A percentile compares a stretch with the other conserved stretches of the same genome.
These are phyloP conservation scores for Megacollybia platyphylla DNA, from an alignment of 1,284 basidiomycete species.

Conservation along the genomic window DNA sequence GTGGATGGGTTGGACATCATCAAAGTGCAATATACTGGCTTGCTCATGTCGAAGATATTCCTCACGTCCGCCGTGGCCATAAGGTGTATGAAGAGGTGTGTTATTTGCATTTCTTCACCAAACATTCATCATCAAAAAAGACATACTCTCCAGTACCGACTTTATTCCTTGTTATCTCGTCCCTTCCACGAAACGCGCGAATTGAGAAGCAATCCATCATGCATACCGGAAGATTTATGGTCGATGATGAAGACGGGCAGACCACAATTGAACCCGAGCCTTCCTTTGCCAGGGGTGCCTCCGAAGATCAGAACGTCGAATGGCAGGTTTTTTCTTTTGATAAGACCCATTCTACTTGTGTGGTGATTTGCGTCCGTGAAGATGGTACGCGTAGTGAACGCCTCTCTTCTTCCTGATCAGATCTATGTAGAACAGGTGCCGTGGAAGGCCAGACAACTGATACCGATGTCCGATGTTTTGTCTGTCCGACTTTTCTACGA, in stretches of 20 bases:
- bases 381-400: not conserved
- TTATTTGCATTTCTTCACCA: not conserved
- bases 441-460: slow-evolving; percentile 4
- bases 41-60: slow-evolving; percentile 22
- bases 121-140: not conserved
- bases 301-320: not conserved
- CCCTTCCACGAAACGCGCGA: slow-evolving; percentile 67
- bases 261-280: slow-evolving; percentile 1
- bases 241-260: slow-evolving; percentile 36
- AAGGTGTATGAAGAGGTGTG: slow-evolving; percentile 12
- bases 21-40: slow-evolving; percentile 64
- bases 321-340: not conserved
- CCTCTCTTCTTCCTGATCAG: too few species aligned
- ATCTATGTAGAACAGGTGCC: not conserved
- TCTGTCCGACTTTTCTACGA: slow-evolving; percentile 34
- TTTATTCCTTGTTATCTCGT: slow-evolving; percentile 56
- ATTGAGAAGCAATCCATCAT: slow-evolving; percentile 62
- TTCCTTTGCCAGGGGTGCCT: not conserved
- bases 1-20: slow-evolving; percentile 46
- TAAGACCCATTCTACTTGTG: not conserved
- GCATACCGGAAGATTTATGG: slow-evolving; percentile 47
- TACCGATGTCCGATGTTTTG: slow-evolving; percentile 11
- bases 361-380: not conserved
- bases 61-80: slow-evolving; percentile 30
- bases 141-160: slow-evolving; percentile 24